phyloP scores from a whole-genome alignment of 2,329 filamentous ascomycete genomes.

The Stagonosporopsis rhizophila region DNA sequence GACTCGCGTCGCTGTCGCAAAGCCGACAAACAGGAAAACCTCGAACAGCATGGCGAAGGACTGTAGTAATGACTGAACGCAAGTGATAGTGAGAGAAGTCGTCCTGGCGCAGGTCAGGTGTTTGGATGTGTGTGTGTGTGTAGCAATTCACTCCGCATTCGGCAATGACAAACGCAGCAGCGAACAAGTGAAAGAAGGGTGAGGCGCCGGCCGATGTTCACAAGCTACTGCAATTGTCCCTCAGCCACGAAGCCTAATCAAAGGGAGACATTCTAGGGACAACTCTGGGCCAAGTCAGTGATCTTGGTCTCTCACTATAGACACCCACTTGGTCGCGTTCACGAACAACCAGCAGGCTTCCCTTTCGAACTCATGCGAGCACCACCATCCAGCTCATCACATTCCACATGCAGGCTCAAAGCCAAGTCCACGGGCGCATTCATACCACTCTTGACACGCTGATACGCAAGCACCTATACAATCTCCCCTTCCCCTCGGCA shows the following conservation, averaged over 20 bases:
- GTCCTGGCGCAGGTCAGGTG: no score
- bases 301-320: no score
- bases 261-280: not conserved
- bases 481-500: not conserved
- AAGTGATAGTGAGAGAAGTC: not conserved
- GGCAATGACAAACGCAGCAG: not conserved
- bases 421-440: not conserved
- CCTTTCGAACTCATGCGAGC: not conserved
- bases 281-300: no score
- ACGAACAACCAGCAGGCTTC: not conserved
- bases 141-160: not conserved
- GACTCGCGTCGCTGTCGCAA: not conserved
- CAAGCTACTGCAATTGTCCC: not conserved
- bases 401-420: not conserved
- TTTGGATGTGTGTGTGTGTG: not conserved
- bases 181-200: not conserved
- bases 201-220: not conserved
- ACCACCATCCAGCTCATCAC: slow-evolving; percentile 3
- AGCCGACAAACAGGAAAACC: not conserved
- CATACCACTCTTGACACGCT: not conserved
- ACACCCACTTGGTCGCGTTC: not conserved
- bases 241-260: not conserved
- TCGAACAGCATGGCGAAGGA: not conserved
- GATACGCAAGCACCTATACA: not conserved
- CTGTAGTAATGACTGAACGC: not conserved